Conservation (phyloP, 1,139 yeast species). For the Suhomyces taliae region DNA sequence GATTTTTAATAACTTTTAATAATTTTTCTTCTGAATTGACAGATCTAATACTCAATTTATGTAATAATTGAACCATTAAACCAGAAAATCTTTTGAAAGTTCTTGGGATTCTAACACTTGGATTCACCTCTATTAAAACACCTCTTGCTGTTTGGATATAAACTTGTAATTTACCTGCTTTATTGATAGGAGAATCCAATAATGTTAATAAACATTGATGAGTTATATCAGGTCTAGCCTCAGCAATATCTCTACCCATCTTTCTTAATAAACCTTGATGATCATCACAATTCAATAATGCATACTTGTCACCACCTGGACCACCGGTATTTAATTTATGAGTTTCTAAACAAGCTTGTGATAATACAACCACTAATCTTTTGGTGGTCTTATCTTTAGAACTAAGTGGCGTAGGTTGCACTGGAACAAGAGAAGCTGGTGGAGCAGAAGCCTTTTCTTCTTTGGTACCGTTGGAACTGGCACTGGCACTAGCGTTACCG, state of each 20-base stretch:
- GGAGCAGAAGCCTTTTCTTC: slow-evolving; percentile 42
- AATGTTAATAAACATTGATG: slow-evolving; percentile 92
- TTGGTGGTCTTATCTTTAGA: slow-evolving; percentile 83
- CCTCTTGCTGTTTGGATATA: slow-evolving; percentile 95
- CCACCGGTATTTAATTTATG: slow-evolving; percentile 77
- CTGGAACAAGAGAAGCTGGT: slow-evolving; percentile 77
- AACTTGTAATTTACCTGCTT: slow-evolving; percentile 95
- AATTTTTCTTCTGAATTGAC: slow-evolving; percentile 94
- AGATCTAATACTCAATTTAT: slow-evolving; percentile 86
- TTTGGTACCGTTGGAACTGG: slow-evolving; percentile 7
- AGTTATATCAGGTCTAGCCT: slow-evolving; percentile 97
- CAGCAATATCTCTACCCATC: slow-evolving; percentile 96
- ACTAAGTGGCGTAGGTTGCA: slow-evolving; percentile 75
- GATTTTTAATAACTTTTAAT: slow-evolving; percentile 91
- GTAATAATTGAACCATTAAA: slow-evolving; percentile 92
- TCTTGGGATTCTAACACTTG: slow-evolving; percentile 95
- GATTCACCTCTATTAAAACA: slow-evolving; percentile 92
- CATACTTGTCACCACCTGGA: slow-evolving; percentile 88
- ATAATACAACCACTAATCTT: slow-evolving; percentile 85
- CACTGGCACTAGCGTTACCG: neutral
- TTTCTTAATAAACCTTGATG: slow-evolving; percentile 94
- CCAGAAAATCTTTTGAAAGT: slow-evolving; percentile 97
- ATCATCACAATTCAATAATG: slow-evolving; percentile 92
- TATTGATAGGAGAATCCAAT: slow-evolving; percentile 93
- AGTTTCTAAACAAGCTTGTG: slow-evolving; percentile 94